Evolutionary conservation across 192 early-diverging fungal species (phyloP).

Genomic region (Entophlyctis helioformis): DNA sequence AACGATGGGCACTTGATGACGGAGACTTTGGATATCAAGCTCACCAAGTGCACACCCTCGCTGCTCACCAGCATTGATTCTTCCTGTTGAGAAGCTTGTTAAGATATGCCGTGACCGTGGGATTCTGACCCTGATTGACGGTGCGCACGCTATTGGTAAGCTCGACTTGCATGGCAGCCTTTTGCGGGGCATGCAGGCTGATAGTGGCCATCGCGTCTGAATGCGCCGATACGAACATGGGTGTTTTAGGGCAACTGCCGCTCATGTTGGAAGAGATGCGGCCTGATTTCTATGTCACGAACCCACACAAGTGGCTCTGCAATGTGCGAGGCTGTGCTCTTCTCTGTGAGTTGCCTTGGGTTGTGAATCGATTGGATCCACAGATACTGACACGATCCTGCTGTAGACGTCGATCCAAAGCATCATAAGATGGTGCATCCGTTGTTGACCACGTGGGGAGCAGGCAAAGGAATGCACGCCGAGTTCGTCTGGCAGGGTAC

Average conservation of each 20-base stretch:
- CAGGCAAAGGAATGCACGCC: conserved; percentile 3
- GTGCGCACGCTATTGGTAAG: conserved; percentile 24
- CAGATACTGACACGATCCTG: background rate
- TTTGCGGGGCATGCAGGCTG: too few relatives aligned
- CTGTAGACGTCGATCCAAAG: conserved; percentile 5
- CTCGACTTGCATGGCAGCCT: too few relatives aligned
- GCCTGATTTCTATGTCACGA: conserved; percentile 44
- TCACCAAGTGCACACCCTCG: too few relatives aligned
- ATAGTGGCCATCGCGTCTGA: too few relatives aligned
- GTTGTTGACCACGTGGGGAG: conserved; percentile 15
- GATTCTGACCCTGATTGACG: conserved; percentile 22
- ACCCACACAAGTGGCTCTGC: conserved; percentile 32
- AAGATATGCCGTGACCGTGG: conserved; percentile 4
- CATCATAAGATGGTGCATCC: conserved; percentile 11
- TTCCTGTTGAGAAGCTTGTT: conserved; percentile 20
- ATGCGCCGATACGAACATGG: too few relatives aligned
- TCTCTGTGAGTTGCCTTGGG: conserved; percentile 1
- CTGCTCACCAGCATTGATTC: background rate
- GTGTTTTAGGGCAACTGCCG: conserved; percentile 10
- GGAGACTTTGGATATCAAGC: too few relatives aligned
- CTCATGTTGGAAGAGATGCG: conserved; percentile 14
- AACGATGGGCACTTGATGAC: too few relatives aligned
- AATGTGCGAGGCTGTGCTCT: conserved; percentile 19
- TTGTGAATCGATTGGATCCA: too few relatives aligned
- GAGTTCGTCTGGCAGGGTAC: conserved; percentile 36